Conservation (phyloP, 176 grass and related monocot species). For the Rhynchospora pubera region DNA sequence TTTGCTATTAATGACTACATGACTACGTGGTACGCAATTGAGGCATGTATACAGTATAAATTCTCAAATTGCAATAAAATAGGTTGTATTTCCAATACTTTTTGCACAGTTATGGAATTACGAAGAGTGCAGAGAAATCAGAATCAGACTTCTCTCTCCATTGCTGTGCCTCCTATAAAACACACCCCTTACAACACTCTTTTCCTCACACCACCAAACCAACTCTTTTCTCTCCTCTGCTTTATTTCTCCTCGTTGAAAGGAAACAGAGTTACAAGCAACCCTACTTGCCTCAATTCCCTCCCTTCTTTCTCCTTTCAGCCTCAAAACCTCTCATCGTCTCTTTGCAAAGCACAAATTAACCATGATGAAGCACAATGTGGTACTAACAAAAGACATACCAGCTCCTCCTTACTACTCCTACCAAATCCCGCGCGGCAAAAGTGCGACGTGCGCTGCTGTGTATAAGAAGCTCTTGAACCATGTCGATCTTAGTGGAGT, state of each 20-base stretch:
- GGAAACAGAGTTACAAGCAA: neutral
- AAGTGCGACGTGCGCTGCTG: constrained; percentile 17
- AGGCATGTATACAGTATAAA: neutral
- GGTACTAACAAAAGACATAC: constrained; percentile 30
- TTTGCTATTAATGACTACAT: neutral
- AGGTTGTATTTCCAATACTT: neutral
- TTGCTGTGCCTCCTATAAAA: neutral
- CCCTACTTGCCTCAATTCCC: neutral
- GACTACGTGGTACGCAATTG: too few relatives aligned
- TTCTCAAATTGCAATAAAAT: neutral
- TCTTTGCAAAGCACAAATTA: neutral
- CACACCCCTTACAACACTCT: neutral
- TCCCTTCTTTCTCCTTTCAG: neutral
- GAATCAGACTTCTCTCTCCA: neutral
- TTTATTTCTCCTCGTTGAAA: neutral
- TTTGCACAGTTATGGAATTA: neutral
- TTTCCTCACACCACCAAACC: too few relatives aligned
- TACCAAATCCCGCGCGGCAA: neutral
- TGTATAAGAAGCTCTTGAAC: constrained; percentile 25
- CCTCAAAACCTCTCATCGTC: neutral
- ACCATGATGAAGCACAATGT: constrained; percentile 51
- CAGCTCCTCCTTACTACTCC: constrained; percentile 11
- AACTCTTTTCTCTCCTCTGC: neutral
- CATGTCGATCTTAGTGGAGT: constrained; percentile 29
- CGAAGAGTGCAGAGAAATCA: neutral